phyloP scores from a whole-genome alignment of 169 alveolate species.

The Prorocentrum cordatum region DNA sequence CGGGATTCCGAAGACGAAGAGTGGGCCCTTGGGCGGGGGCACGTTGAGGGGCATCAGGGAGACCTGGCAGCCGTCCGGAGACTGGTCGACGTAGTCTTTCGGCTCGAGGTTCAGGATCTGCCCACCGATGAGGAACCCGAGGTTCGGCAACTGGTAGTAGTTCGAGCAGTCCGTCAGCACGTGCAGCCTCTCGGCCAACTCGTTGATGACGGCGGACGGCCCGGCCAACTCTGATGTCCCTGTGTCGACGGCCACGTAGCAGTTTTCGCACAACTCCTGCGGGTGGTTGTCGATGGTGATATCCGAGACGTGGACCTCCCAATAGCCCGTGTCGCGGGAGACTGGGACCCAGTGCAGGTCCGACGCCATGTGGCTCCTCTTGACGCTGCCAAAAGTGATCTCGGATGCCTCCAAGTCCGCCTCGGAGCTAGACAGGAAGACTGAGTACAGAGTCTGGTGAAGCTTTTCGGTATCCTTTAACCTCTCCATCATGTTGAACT shows the following conservation, averaged over 20 bases:
- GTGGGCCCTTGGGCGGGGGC: constrained; percentile 79
- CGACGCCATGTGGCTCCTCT: neutral
- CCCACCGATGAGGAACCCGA: neutral
- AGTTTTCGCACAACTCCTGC: no score
- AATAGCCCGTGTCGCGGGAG: no score
- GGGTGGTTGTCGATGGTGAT: no score
- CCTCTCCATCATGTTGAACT: no score
- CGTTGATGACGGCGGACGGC: neutral
- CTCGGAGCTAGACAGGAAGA: no score
- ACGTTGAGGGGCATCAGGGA: constrained; percentile 70
- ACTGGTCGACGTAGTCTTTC: neutral
- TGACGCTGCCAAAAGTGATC: neutral
- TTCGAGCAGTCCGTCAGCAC: neutral
- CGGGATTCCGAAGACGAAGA: constrained; percentile 77
- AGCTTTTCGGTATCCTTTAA: no score
- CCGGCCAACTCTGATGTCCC: neutral
- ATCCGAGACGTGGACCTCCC: no score
- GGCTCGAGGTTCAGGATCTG: neutral
- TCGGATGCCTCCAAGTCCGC: no score
- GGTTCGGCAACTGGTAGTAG: neutral
- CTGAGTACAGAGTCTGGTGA: no score
- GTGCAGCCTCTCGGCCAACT: neutral
- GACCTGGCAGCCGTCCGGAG: neutral
- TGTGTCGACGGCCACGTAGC: constrained; percentile 1
- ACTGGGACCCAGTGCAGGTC: neutral